These are phyloP conservation scores for Apiospora kogelbergensis DNA, from an alignment of 2,329 filamentous ascomycete genomes.

Conservation along the genomic window DNA sequence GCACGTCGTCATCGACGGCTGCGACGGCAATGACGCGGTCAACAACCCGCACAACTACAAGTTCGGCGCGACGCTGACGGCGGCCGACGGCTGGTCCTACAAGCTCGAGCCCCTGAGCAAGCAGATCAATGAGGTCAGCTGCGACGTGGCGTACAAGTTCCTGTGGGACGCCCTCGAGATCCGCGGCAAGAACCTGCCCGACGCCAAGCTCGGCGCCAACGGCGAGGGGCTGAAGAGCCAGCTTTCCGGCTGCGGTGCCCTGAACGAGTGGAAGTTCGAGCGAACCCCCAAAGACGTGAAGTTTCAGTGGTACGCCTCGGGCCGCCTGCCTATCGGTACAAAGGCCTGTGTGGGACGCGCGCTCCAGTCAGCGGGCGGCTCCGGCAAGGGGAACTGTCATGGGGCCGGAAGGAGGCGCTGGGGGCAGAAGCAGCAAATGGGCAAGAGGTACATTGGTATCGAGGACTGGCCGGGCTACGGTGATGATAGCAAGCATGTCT, in stretches of 20 bases:
- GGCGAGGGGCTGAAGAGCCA: not conserved
- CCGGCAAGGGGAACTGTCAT: not conserved
- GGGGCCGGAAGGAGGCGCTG: not conserved
- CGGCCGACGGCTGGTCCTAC: not conserved
- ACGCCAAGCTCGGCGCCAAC: not conserved
- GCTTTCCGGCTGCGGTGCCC: not conserved
- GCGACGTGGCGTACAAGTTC: not conserved
- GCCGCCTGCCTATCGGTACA: not conserved
- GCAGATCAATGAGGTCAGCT: not conserved
- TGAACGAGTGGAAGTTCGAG: not conserved
- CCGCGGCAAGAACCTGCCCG: not conserved
- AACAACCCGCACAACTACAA: not conserved
- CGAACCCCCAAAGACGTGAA: not conserved
- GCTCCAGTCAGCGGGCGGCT: not conserved
- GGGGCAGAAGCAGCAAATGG: no score
- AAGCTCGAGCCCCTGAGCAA: not conserved
- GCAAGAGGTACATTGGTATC: no score
- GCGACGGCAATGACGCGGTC: not conserved
- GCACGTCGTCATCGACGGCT: not conserved
- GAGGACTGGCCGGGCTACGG: conserved; percentile 10
- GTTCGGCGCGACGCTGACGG: not conserved
- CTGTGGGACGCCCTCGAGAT: not conserved
- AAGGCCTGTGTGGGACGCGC: not conserved
- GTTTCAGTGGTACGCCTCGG: not conserved
- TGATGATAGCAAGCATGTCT: conserved; percentile 8